Evolutionary conservation across 2,329 filamentous ascomycete species (phyloP).

Genomic region (Pseudogymnoascus verrucosus): DNA sequence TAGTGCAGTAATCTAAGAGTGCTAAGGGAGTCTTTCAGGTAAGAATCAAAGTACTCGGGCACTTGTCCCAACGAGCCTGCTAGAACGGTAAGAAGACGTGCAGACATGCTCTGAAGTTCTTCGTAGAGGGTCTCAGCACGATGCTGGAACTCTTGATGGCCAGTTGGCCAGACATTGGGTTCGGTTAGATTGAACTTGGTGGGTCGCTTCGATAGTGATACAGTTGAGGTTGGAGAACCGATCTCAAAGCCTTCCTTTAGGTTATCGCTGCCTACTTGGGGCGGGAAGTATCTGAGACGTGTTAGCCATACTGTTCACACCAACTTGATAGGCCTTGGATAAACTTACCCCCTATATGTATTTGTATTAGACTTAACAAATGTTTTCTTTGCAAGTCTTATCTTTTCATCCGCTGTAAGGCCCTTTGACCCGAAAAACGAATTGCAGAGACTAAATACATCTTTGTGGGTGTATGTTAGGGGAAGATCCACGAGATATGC

Average conservation of each 20-base stretch:
- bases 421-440: constrained; percentile 29
- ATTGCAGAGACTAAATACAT: constrained; percentile 34
- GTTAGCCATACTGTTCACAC: background rate
- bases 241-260: constrained; percentile 41
- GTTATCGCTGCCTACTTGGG: constrained; percentile 33
- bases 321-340: background rate
- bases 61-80: constrained; percentile 33
- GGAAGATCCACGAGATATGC: constrained; percentile 38
- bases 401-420: constrained; percentile 30
- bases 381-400: constrained; percentile 35
- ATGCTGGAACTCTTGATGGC: constrained; percentile 17
- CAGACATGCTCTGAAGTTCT: constrained; percentile 33
- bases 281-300: constrained; percentile 34
- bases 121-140: constrained; percentile 31
- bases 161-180: constrained; percentile 33
- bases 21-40: constrained; percentile 34
- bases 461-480: constrained; percentile 33
- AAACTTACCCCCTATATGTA: constrained; percentile 34
- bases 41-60: constrained; percentile 32
- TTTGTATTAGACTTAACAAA: constrained; percentile 34
- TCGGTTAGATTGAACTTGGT: constrained; percentile 32
- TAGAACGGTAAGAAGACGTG: constrained; percentile 32
- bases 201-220: constrained; percentile 15
- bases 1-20: constrained; percentile 39
- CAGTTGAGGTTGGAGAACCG: constrained; percentile 25